Conservation (phyloP, 148 eudicot genomes). For the Drosera capensis region DNA sequence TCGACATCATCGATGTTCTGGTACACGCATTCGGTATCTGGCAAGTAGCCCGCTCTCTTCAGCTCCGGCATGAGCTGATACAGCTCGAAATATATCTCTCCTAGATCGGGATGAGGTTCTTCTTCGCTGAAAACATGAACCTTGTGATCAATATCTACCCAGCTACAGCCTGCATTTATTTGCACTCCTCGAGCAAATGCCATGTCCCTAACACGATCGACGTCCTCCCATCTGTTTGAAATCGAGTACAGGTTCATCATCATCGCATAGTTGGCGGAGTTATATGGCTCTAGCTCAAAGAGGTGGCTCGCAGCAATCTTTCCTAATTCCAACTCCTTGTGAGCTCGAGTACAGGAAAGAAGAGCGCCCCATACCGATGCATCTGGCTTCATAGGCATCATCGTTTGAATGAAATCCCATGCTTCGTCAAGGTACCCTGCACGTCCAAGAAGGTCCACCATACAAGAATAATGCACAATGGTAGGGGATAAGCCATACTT, state of each 20-base stretch:
- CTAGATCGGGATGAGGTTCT: slow-evolving; percentile 37
- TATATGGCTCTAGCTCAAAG: slow-evolving; percentile 39
- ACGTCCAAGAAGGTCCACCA: slow-evolving; percentile 70
- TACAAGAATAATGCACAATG: slow-evolving; percentile 56
- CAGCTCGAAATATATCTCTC: slow-evolving; percentile 38
- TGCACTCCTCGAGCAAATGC: slow-evolving; percentile 19
- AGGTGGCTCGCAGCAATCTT: slow-evolving; percentile 39
- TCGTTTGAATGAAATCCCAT: slow-evolving; percentile 36
- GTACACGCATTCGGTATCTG: slow-evolving; percentile 28
- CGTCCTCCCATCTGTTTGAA: slow-evolving; percentile 30
- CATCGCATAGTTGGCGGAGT: slow-evolving; percentile 40
- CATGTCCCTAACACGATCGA: slow-evolving; percentile 21
- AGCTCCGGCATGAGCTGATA: slow-evolving; percentile 32
- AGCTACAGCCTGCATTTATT: slow-evolving; percentile 33
- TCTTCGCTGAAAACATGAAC: slow-evolving; percentile 35
- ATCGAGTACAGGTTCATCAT: slow-evolving; percentile 39
- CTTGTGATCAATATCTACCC: slow-evolving; percentile 31
- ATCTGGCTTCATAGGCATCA: slow-evolving; percentile 43
- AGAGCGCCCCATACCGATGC: slow-evolving; percentile 47
- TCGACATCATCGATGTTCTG: slow-evolving; percentile 28
- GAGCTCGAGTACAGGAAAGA: slow-evolving; percentile 32
- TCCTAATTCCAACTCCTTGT: slow-evolving; percentile 29
- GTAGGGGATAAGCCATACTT: slow-evolving; percentile 28
- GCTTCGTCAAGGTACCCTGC: slow-evolving; percentile 61
- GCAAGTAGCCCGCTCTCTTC: slow-evolving; percentile 34